Conservation (phyloP, 2,329 filamentous ascomycete species). For the Lecanosticta acicola region DNA sequence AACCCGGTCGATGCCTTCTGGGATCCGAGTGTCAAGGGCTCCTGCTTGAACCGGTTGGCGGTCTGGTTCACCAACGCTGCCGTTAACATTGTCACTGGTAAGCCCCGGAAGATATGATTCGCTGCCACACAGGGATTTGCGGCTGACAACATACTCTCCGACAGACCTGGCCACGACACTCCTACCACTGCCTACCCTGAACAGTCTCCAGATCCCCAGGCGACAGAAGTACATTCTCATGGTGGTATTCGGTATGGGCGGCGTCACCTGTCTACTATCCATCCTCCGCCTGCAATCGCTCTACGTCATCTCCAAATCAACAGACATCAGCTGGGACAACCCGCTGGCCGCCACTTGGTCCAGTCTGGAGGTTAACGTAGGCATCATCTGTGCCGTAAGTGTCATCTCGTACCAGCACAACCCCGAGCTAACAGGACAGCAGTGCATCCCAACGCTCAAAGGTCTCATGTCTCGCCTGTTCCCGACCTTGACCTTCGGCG, state of each 20-base stretch:
- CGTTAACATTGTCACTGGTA: conserved; percentile 27
- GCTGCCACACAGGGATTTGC: not conserved
- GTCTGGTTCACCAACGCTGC: conserved; percentile 26
- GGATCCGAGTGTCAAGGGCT: conserved; percentile 12
- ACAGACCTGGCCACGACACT: conserved; percentile 27
- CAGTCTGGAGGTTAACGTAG: conserved; percentile 23
- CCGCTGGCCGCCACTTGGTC: conserved; percentile 18
- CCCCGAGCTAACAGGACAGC: not conserved
- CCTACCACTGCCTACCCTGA: conserved; percentile 29
- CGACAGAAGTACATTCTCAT: conserved; percentile 27
- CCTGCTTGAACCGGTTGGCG: conserved; percentile 20
- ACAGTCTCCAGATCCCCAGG: conserved; percentile 21
- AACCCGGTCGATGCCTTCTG: conserved; percentile 28
- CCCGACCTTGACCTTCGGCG: conserved; percentile 8
- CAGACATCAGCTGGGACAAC: conserved; percentile 22
- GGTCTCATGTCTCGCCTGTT: conserved; percentile 12
- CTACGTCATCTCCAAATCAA: conserved; percentile 16
- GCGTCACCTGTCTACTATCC: conserved; percentile 20
- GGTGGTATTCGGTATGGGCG: conserved; percentile 30
- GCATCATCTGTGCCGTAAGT: conserved; percentile 23
- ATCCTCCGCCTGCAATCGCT: conserved; percentile 22
- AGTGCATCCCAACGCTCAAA: conserved; percentile 14
- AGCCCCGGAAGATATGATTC: not conserved
- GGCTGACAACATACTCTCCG: not conserved
- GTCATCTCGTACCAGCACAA: not conserved